Percentiles rank a stretch among this genome's conserved stretches.
phyloP scores from a whole-genome alignment of 805 yeast species.

The Saccharomycopsis babjevae region DNA sequence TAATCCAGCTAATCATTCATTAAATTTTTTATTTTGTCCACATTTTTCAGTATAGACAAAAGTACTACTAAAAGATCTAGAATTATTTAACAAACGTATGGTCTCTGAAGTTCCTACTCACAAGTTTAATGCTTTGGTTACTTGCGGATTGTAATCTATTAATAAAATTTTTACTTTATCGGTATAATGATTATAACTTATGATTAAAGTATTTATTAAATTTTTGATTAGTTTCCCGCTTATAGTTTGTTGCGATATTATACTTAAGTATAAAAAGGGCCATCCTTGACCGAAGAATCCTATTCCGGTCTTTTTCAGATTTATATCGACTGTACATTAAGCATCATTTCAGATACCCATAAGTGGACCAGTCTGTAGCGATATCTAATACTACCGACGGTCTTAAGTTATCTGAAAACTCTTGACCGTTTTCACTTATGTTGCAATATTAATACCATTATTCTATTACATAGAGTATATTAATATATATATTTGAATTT shows the following conservation, averaged over 20 bases:
- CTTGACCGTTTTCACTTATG: background rate
- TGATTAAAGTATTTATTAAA: background rate
- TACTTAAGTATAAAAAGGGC: constrained; percentile 6
- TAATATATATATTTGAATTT: background rate
- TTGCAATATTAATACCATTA: background rate
- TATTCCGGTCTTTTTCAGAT: constrained; percentile 5
- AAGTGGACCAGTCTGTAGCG: constrained; percentile 1
- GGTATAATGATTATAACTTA: background rate
- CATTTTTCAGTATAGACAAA: background rate
- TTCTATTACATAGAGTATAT: background rate
- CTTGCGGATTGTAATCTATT: constrained; percentile 1
- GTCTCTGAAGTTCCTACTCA: constrained; percentile 6
- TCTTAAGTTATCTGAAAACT: background rate
- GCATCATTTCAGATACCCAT: constrained; percentile 2
- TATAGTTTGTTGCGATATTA: background rate
- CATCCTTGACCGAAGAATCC: constrained; percentile 12
- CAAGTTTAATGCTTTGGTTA: background rate
- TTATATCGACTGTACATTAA: background rate
- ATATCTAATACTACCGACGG: background rate
- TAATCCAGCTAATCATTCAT: background rate
- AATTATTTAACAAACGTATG: background rate
- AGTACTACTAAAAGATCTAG: background rate
- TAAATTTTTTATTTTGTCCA: background rate
- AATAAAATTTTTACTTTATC: constrained; percentile 1
- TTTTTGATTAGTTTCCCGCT: background rate